Conservation (phyloP, 2,329 filamentous ascomycete genomes). For the Phyllosticta citrichinensis region DNA sequence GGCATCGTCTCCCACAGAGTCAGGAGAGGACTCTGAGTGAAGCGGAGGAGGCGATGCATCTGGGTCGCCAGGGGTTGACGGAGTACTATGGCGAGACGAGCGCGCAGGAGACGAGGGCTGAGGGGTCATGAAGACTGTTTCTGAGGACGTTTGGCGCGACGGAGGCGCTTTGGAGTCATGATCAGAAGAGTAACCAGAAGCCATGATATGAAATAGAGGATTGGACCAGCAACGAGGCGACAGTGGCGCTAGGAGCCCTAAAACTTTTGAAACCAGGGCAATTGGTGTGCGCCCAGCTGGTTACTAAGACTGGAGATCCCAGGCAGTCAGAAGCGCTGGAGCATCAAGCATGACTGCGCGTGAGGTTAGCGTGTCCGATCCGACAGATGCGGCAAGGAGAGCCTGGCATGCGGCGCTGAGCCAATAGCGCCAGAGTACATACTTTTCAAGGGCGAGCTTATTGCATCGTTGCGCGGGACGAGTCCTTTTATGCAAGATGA, state of each 20-base stretch:
- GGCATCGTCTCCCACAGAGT: neutral
- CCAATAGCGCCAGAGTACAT: slow-evolving; percentile 5
- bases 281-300: neutral
- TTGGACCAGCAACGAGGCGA: neutral
- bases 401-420: neutral
- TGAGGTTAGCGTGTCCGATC: slow-evolving; percentile 5
- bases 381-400: slow-evolving; percentile 2
- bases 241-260: neutral
- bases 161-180: slow-evolving; percentile 32
- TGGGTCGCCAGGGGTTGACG: slow-evolving; percentile 41
- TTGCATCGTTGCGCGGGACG: neutral
- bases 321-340: neutral
- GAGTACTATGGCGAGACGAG: slow-evolving; percentile 49
- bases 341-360: slow-evolving; percentile 10
- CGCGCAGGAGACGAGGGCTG: slow-evolving; percentile 46
- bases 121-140: slow-evolving; percentile 62
- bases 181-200: slow-evolving; percentile 38
- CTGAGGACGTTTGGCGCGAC: slow-evolving; percentile 58
- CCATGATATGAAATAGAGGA: slow-evolving; percentile 16
- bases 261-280: slow-evolving; percentile 3
- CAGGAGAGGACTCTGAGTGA: slow-evolving; percentile 30
- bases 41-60: slow-evolving; percentile 51
- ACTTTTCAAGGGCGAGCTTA: slow-evolving; percentile 7
- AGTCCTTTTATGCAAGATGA: slow-evolving; percentile 10
- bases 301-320: slow-evolving; percentile 1